Evolutionary conservation across 2,329 filamentous ascomycete genomes (phyloP).

Genomic region (Leptographium wingfieldii): DNA sequence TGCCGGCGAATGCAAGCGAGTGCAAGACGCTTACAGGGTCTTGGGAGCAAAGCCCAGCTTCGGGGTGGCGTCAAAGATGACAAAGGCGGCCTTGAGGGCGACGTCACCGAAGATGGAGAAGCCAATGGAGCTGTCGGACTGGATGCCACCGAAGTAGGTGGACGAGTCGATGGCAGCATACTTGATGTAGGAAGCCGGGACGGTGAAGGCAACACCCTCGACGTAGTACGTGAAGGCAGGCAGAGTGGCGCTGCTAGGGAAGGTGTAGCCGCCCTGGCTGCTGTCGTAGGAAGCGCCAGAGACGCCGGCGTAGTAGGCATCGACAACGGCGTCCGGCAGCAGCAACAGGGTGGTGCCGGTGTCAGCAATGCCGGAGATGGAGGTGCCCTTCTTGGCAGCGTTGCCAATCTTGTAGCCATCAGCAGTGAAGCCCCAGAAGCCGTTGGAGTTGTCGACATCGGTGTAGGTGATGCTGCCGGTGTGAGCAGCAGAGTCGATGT

Average conservation of each 20-base stretch:
- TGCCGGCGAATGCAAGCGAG: too few species aligned
- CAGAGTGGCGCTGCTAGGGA: conserved; percentile 32
- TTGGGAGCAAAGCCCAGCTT: conserved; percentile 15
- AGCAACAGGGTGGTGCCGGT: conserved; percentile 48
- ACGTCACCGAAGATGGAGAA: conserved; percentile 17
- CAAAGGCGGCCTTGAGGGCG: conserved; percentile 16
- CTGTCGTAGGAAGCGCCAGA: conserved; percentile 25
- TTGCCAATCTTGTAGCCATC: conserved; percentile 19
- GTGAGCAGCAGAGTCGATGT: conserved; percentile 40
- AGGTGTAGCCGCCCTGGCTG: conserved; percentile 35
- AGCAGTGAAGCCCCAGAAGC: conserved; percentile 26
- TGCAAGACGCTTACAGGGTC: conserved; percentile 3
- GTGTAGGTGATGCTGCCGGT: conserved; percentile 39
- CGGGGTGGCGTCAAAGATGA: conserved; percentile 15
- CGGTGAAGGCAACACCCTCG: conserved; percentile 29
- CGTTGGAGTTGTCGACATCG: conserved; percentile 27
- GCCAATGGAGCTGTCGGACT: conserved; percentile 22
- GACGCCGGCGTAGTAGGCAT: conserved; percentile 39
- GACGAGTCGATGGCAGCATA: conserved; percentile 30
- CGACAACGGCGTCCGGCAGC: conserved; percentile 31
- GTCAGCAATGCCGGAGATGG: conserved; percentile 37
- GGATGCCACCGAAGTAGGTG: conserved; percentile 54
- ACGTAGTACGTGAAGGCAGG: conserved; percentile 38
- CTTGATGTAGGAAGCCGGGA: conserved; percentile 36
- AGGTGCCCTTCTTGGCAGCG: conserved; percentile 13